Evolutionary conservation across 331 rosid genomes (phyloP).

Genomic region (Malus hybrid): DNA sequence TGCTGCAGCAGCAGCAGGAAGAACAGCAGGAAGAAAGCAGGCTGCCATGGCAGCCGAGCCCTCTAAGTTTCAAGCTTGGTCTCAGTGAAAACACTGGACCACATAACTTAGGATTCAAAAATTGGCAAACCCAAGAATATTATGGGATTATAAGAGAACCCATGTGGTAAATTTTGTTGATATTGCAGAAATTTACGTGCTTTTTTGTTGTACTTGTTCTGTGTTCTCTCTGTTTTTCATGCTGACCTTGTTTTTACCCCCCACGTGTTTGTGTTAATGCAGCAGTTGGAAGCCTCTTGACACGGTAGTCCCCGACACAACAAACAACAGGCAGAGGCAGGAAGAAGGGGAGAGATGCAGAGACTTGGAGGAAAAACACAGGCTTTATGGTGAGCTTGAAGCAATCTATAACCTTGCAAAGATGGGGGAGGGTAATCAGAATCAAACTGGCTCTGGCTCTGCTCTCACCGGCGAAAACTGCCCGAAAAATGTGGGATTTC

Average conservation of each 20-base stretch:
- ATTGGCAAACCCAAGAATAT: slow-evolving; percentile 11
- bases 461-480: slow-evolving; percentile 14
- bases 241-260: background rate
- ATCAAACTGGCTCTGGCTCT: slow-evolving; percentile 17
- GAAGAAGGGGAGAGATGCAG: slow-evolving; percentile 3
- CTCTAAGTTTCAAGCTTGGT: slow-evolving; percentile 22
- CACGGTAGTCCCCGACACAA: background rate
- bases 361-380: slow-evolving; percentile 7
- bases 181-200: background rate
- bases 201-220: background rate
- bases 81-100: slow-evolving; percentile 5
- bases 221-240: background rate
- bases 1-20: background rate
- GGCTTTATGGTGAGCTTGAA: slow-evolving; percentile 18
- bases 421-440: background rate
- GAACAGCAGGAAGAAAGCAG: background rate
- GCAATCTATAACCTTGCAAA: slow-evolving; percentile 10
- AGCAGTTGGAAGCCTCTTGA: slow-evolving; percentile 4
- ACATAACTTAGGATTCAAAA: slow-evolving; percentile 2
- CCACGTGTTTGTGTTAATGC: slow-evolving; percentile 10
- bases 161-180: slow-evolving; percentile 6
- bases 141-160: background rate
- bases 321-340: slow-evolving; percentile 7
- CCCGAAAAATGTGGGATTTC: background rate
- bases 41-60: background rate